phyloP scores from a whole-genome alignment of 192 early-diverging fungal genomes.

The Thamnidium elegans region DNA sequence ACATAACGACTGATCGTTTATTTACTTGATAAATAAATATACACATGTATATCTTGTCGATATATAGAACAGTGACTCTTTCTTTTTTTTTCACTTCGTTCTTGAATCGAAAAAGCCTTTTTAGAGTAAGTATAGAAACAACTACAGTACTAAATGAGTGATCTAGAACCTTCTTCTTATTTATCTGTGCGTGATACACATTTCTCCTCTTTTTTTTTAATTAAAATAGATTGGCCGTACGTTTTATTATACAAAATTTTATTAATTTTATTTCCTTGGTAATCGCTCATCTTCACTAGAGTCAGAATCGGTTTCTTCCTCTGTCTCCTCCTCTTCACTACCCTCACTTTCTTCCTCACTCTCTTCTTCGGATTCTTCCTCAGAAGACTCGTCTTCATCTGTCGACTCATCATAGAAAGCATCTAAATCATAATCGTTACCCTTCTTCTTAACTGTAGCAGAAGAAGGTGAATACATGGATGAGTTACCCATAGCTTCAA shows the following conservation, averaged over 20 bases:
- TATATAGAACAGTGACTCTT: too few species aligned
- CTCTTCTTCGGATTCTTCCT: slow-evolving; percentile 40
- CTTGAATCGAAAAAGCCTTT: too few species aligned
- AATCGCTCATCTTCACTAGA: background rate
- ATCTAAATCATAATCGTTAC: slow-evolving; percentile 41
- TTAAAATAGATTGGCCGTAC: too few species aligned
- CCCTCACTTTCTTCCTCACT: background rate
- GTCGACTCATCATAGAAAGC: slow-evolving; percentile 45
- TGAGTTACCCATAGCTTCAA: slow-evolving; percentile 28
- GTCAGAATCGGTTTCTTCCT: slow-evolving; percentile 7
- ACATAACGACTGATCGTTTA: too few species aligned
- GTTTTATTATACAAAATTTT: background rate
- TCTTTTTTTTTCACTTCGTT: too few species aligned
- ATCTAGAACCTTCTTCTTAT: too few species aligned
- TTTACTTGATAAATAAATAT: too few species aligned
- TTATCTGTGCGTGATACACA: too few species aligned
- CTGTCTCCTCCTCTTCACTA: slow-evolving; percentile 10
- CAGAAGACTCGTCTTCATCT: slow-evolving; percentile 38
- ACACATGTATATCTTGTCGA: too few species aligned
- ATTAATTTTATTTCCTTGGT: background rate
- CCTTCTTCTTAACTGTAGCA: slow-evolving; percentile 29
- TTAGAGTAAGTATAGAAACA: too few species aligned
- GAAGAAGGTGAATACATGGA: slow-evolving; percentile 23
- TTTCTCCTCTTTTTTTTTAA: too few species aligned
- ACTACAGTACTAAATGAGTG: too few species aligned